Evolutionary conservation across 495 filamentous ascomycete genomes (phyloP).

Genomic region (Aspergillus sparsus): DNA sequence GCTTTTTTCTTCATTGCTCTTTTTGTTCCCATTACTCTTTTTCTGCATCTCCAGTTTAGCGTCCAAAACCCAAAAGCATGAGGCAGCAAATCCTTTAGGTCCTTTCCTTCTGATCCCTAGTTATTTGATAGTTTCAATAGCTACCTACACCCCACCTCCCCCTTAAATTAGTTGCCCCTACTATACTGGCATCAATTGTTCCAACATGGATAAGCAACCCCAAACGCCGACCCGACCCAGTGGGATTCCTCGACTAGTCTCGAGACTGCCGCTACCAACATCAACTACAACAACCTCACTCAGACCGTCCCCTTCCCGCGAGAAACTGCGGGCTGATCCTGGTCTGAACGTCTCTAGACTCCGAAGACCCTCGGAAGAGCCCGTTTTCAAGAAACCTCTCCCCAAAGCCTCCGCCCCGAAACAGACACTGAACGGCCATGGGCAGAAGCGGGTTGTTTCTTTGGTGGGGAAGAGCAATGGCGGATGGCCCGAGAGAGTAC

Average conservation of each 20-base stretch:
- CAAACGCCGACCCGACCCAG: slow-evolving; percentile 35
- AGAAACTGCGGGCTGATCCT: slow-evolving; percentile 44
- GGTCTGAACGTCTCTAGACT: slow-evolving; percentile 40
- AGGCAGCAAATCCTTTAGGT: slow-evolving; percentile 2
- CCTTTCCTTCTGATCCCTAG: background rate
- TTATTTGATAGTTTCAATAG: background rate
- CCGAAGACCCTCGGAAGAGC: slow-evolving; percentile 44
- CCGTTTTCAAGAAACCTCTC: slow-evolving; percentile 40
- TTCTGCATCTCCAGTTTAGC: background rate
- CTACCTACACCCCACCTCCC: background rate
- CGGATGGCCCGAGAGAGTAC: slow-evolving; percentile 24
- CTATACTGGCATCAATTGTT: slow-evolving; percentile 1
- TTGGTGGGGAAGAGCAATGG: slow-evolving; percentile 22
- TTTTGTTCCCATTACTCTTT: background rate
- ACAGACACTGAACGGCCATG: slow-evolving; percentile 23
- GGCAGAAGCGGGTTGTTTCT: slow-evolving; percentile 24
- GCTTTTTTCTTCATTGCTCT: background rate
- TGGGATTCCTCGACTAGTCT: slow-evolving; percentile 45
- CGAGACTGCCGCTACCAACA: slow-evolving; percentile 46
- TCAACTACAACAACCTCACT: slow-evolving; percentile 37
- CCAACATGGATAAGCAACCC: slow-evolving; percentile 40
- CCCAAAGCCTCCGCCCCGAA: slow-evolving; percentile 32
- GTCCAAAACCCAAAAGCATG: slow-evolving; percentile 11
- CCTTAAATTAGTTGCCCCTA: background rate
- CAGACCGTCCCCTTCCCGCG: slow-evolving; percentile 48